phyloP scores from a whole-genome alignment of 768 basidiomycete genomes.

The Gelatoporia subvermispora region DNA sequence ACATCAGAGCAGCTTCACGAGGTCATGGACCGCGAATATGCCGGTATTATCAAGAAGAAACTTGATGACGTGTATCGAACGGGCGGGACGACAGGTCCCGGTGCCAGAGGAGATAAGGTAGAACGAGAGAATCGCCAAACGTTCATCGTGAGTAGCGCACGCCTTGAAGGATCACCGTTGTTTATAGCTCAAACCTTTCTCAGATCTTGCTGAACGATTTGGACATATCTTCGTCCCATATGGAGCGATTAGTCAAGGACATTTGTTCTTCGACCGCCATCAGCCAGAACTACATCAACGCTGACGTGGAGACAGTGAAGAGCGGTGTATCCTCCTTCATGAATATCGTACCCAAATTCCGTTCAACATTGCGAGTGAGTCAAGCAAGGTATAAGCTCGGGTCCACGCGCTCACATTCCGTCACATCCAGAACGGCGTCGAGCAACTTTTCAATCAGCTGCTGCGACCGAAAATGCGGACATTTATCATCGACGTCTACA shows the following conservation, averaged over 20 bases:
- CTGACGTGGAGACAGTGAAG: constrained; percentile 49
- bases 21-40: constrained; percentile 79
- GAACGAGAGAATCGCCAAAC: constrained; percentile 76
- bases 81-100: constrained; percentile 35
- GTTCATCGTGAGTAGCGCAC: constrained; percentile 66
- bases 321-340: constrained; percentile 45
- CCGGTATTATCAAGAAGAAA: constrained; percentile 74
- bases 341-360: constrained; percentile 57
- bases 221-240: constrained; percentile 86
- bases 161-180: neutral
- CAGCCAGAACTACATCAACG: constrained; percentile 60
- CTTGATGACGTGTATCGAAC: constrained; percentile 84
- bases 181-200: neutral
- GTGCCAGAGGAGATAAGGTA: constrained; percentile 54
- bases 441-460: constrained; percentile 94
- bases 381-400: neutral
- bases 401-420: neutral
- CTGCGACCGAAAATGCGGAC: constrained; percentile 83
- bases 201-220: constrained; percentile 91
- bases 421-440: constrained; percentile 65
- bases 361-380: constrained; percentile 67
- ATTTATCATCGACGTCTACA: constrained; percentile 83
- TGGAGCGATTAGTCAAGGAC: constrained; percentile 76
- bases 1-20: constrained; percentile 63
- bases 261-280: constrained; percentile 49